Evolutionary conservation across 345 rosid species (phyloP).

Genomic region (Camelina hispida): DNA sequence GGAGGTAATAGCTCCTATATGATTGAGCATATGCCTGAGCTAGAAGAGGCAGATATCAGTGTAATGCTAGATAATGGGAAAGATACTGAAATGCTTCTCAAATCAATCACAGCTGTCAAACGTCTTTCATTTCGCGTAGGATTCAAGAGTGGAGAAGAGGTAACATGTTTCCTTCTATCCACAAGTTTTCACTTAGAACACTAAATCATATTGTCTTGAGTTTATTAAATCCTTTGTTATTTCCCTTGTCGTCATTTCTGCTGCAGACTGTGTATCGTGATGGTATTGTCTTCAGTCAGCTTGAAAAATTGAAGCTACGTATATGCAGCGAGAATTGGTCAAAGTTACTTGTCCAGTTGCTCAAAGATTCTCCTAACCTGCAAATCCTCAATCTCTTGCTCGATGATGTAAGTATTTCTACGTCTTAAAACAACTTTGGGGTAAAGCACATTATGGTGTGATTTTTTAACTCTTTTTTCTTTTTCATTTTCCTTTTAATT

Average conservation of each 20-base stretch:
- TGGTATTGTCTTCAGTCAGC: not conserved
- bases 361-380: conserved; percentile 10
- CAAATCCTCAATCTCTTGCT: not conserved
- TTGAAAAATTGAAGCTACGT: not conserved
- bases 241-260: too few relatives aligned
- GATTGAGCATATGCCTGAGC: not conserved
- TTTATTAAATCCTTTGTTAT: too few relatives aligned
- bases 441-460: too few relatives aligned
- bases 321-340: not conserved
- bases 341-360: not conserved
- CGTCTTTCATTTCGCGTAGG: not conserved
- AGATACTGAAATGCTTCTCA: not conserved
- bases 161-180: not conserved
- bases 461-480: too few relatives aligned
- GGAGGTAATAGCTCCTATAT: not conserved
- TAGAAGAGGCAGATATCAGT: not conserved
- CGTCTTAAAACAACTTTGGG: not conserved
- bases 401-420: not conserved
- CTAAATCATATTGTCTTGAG: too few relatives aligned
- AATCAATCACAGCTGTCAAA: not conserved
- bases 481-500: too few relatives aligned
- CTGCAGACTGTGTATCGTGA: not conserved
- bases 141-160: not conserved
- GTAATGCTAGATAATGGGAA: not conserved
- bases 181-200: not conserved